phyloP scores from a whole-genome alignment of 192 early-diverging fungal genomes.

The Oehlia diaphana region DNA sequence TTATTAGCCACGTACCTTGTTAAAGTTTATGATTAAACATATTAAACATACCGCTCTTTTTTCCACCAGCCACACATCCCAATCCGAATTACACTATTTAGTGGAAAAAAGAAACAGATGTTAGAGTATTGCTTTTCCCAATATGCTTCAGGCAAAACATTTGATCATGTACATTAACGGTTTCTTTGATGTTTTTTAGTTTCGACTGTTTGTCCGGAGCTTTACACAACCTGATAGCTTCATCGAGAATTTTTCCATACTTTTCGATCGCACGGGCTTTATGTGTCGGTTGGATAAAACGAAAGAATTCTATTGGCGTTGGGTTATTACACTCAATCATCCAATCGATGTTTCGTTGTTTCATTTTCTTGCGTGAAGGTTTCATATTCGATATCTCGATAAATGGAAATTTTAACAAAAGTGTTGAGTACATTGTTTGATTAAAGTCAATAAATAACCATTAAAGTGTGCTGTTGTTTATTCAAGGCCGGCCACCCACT shows the following conservation, averaged over 20 bases:
- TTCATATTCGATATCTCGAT: background rate
- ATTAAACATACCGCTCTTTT: constrained; percentile 22
- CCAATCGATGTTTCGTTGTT: background rate
- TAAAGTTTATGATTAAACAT: constrained; percentile 6
- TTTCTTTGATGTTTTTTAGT: constrained; percentile 27
- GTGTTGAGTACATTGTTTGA: constrained; percentile 12
- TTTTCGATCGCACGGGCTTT: constrained; percentile 14
- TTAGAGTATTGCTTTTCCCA: constrained; percentile 5
- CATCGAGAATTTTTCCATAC: background rate
- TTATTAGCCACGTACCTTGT: constrained; percentile 17
- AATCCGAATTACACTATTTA: constrained; percentile 25
- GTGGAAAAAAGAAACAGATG: constrained; percentile 8
- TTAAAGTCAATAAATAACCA: background rate
- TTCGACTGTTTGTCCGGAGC: background rate
- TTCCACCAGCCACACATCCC: constrained; percentile 14
- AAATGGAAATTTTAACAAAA: background rate
- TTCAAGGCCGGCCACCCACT: constrained; percentile 28
- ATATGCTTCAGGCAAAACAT: constrained; percentile 12
- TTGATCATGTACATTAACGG: constrained; percentile 21
- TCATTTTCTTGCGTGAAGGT: background rate
- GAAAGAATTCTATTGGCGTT: constrained; percentile 21
- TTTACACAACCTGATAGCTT: background rate
- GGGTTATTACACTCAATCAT: constrained; percentile 24
- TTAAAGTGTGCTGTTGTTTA: constrained; percentile 18
- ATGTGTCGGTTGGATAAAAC: constrained; percentile 15